Conservation (phyloP, 225 moss, liverwort and hornwort species). For the Pseudisothecium myosuroides region DNA sequence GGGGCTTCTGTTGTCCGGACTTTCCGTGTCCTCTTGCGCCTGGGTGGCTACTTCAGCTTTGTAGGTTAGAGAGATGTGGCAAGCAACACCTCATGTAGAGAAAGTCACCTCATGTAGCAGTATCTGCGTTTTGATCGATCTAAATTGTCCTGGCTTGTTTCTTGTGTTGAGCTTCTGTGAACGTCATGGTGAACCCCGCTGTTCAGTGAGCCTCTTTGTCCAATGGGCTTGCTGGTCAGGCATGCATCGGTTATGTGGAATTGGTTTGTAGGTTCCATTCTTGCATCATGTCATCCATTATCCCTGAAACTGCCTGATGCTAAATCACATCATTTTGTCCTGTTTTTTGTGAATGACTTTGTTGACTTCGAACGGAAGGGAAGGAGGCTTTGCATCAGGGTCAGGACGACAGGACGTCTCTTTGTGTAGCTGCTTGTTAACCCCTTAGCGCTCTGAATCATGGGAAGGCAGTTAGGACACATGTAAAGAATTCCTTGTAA, state of each 20-base stretch:
- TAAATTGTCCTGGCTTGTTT: background rate
- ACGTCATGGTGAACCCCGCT: background rate
- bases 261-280: background rate
- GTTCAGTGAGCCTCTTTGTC: background rate
- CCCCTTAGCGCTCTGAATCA: background rate
- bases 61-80: conserved; percentile 24
- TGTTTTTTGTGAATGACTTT: background rate
- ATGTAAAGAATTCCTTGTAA: no score
- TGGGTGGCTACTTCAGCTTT: conserved; percentile 13
- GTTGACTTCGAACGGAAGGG: background rate
- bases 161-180: background rate
- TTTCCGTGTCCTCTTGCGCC: background rate
- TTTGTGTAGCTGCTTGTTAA: background rate
- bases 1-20: conserved; percentile 14
- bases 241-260: background rate
- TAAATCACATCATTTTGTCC: background rate
- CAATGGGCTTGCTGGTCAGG: background rate
- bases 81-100: conserved; percentile 7
- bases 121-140: conserved; percentile 12
- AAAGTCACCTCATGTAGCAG: conserved; percentile 10
- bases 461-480: background rate
- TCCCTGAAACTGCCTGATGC: background rate
- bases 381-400: background rate
- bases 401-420: background rate
- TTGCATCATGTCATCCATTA: background rate